Conservation (phyloP, 2,329 filamentous ascomycete species). For the Neonectria neomacrospora region DNA sequence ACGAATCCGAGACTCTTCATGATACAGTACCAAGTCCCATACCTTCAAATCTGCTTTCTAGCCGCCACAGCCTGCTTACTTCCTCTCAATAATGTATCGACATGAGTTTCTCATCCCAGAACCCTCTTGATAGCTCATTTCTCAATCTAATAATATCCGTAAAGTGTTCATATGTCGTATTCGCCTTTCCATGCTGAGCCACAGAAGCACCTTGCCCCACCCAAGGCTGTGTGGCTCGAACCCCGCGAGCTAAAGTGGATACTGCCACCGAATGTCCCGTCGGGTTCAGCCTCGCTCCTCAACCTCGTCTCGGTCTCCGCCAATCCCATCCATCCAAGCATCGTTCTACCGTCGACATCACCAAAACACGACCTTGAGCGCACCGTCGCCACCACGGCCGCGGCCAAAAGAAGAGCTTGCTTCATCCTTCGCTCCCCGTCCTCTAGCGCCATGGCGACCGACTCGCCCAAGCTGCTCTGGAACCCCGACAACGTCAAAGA, state of each 20-base stretch:
- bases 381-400: not conserved
- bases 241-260: slow-evolving; percentile 3
- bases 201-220: not conserved
- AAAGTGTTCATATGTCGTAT: not conserved
- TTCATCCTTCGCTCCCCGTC: not conserved
- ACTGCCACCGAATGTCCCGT: not conserved
- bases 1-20: too few species aligned
- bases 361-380: slow-evolving; percentile 1
- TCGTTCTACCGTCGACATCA: slow-evolving; percentile 5
- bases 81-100: not conserved
- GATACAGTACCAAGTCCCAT: too few species aligned
- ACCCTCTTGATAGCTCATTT: not conserved
- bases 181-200: not conserved
- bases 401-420: not conserved
- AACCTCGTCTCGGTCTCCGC: slow-evolving; percentile 17
- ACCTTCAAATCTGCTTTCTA: too few species aligned
- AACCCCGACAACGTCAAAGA: slow-evolving; percentile 96
- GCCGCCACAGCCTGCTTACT: too few species aligned
- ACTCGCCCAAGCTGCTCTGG: slow-evolving; percentile 76
- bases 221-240: not conserved
- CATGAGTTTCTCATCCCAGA: not conserved
- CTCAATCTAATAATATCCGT: not conserved
- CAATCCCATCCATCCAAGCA: slow-evolving; percentile 18
- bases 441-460: slow-evolving; percentile 50
- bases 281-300: slow-evolving; percentile 12